Evolutionary conservation across 2,329 filamentous ascomycete genomes (phyloP), one percentile per base, ranked within the genome.

Genomic region (Scedosporium aurantiacum): DNA sequence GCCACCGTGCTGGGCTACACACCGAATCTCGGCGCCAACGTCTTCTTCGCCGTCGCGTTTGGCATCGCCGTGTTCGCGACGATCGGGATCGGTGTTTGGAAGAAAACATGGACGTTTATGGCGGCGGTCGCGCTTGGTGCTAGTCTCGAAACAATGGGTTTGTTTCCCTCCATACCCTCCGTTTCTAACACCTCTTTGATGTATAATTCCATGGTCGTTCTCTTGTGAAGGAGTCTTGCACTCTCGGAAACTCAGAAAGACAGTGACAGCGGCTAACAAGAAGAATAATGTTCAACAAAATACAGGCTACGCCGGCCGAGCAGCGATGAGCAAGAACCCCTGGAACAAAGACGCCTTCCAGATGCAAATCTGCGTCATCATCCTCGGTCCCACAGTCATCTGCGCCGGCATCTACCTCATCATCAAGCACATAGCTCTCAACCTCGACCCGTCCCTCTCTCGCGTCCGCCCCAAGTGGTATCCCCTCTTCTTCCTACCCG

Each of bases 381-480:
- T 84, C 70, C 76, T 84, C 58, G 80, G 75, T n/a, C 81, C 81
- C 2, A 82, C 83, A 32, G 77, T 87, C 63, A 75, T 86, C 71
- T 84, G 82, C 71, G 82, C 83, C 65, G 79, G 77, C 67, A 80
- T 87, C 70, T 87, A 87, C 73, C 78, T 87, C 27, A 85, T 81
- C 3, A 79, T 87, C 63, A 84, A 85, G 70, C 83, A 85, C 74
- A 70, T 82, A 65, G 76, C 79, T 62, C 71, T 81, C 40, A 71
- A 76, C 56, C 73, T 83, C 63, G 75, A 74, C 70, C 76, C 81
- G 7, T 52, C 65, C 43, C 73, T 82, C 60, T 83, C 81, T n/a
- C 78, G 79, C 64, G 67, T 84, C 62, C 74, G 73, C 3, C 78
- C 82, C 18, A 71, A 70, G n/a, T 74, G 76, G 65, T 84, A 82